Evolutionary conservation across 306 rosid genomes (phyloP).

Genomic region (Mimosa pudica): DNA sequence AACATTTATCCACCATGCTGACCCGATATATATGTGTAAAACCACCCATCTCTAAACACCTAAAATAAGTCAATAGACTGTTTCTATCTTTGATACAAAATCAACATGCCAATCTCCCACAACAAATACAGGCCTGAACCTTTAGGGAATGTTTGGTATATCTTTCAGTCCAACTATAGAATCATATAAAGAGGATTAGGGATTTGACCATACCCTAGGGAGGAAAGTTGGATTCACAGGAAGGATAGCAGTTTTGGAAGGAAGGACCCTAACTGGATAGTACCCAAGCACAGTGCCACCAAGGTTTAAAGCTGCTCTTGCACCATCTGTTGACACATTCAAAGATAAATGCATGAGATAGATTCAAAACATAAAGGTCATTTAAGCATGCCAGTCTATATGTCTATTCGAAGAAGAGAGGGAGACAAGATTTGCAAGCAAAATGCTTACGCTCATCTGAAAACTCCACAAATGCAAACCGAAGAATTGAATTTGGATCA

Average conservation of each 20-base stretch:
- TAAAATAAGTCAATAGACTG: conserved; percentile 1
- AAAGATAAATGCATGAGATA: conserved; percentile 31
- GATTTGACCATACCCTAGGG: conserved; percentile 60
- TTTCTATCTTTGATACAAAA: not conserved
- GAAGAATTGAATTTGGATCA: conserved; percentile 78
- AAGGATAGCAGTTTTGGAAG: conserved; percentile 88
- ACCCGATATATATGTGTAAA: not conserved
- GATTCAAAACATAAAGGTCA: not conserved
- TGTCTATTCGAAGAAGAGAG: not conserved
- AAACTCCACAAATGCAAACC: conserved; percentile 87
- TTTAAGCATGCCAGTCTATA: not conserved
- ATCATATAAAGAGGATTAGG: not conserved
- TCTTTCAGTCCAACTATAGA: conserved; percentile 5
- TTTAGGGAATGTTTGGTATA: not conserved
- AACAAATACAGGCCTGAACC: not conserved
- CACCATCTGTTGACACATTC: conserved; percentile 62
- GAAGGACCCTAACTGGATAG: conserved; percentile 81
- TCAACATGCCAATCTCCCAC: not conserved
- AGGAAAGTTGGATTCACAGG: conserved; percentile 87
- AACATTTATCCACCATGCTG: conserved; percentile 25
- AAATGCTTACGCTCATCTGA: conserved; percentile 70
- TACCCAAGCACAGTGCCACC: conserved; percentile 81
- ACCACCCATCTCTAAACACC: not conserved
- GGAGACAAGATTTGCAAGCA: conserved; percentile 9
- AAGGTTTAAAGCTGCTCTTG: conserved; percentile 70